Base-by-base conservation (phyloP, 805 yeast genomes). In the Candida silvatica region DNA sequence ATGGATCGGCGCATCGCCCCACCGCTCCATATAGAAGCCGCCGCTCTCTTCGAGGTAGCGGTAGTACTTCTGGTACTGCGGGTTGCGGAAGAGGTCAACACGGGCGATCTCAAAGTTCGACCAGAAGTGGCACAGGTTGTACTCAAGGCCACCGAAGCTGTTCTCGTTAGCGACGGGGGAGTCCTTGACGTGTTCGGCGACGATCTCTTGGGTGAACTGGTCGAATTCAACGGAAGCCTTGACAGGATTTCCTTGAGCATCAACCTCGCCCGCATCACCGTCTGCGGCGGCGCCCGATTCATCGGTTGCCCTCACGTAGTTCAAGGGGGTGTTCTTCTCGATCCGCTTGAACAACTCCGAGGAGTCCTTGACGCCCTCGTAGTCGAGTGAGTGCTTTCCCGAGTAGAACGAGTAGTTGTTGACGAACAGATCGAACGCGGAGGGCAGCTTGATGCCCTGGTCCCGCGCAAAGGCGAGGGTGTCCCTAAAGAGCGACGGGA, bases 1-100 rank as follows among this genome's bases (percentile, higher is more conserved):
- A 54, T 87, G 97, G 4, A 90, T 77, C 0, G 97, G 95, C 0
- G 97, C 96, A 65, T 90, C 97, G 2, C 97, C 97, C 97, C 97
- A 90, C 49, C 98, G 64, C 55, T 92, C 96, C 36, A 71, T 69
- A 68, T 77, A 87, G 51, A 90, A 88, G 0, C 97, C 97, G 8
- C 88, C 85, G 4, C 76, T 61, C 6, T 56, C 33, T 37, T 92
- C 97, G 32, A 90, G 57, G 45, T 64, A 71, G 27, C 76, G 60
- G 54, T 84, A 85, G 54, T 78, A 88, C 18, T 65, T 64, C 33
- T 74, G 67, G 57, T 90, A 92, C 16, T 66, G 54, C 4, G 71
- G 67, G 17, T 82, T 74, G 29, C 70, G 65, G 64, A 85, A 88
- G 15, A 88, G 55, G 46, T 80, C 87, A 2, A 87, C 71, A 35